Base-by-base conservation (phyloP, 805 yeast genomes). In the Monosporozyma aquatica region DNA sequence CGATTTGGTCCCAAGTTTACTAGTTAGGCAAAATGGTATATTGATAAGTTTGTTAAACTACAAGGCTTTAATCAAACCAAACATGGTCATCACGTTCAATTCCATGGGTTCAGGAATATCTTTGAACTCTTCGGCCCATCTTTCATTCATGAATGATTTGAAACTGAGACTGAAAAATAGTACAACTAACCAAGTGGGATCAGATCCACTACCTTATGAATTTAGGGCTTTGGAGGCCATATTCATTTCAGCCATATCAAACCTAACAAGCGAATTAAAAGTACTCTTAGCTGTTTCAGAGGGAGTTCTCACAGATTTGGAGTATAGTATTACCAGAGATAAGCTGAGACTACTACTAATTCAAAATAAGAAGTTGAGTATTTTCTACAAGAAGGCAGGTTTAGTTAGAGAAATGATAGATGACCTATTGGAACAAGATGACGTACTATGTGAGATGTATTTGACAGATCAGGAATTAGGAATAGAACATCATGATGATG, bases 141-240 rank as follows among this genome's bases (percentile, higher is more conserved):
- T 47, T 43, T 51, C 47, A 21, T 56, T 58, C 35, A 46, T 56
- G 6, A 49, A 44, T 13, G 56, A 52, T 42, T 43, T 61, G 40
- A 45, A 47, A 33, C 15, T 47, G 33, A 47, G 56, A 36, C 46
- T 59, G 26, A 46, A 49, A 15, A 55, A 55, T 26, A 48, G 48
- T 29, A 53, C 54, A n/a, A 43, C 47, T 14, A 46, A 48, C 13
- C 50, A 51, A 13, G 38, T 47, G 5, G 51, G 45, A 17, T 50
- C 44, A 26, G 59, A 58, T 41, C 52, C 72, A 5, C 66, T 87
- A 15, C 90, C 95, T 0, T 92, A 87, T 61, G 98, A 92, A 56
- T 80, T 89, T 55, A 68, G 95, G 38, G 98, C 97, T 0, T 58
- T 92, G 30, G 98, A 92, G 55, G 79, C 94, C 0, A 82, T 92